Base-by-base conservation (phyloP, 2,329 filamentous ascomycete species). In the Chrysoporthe deuterocubensis region DNA sequence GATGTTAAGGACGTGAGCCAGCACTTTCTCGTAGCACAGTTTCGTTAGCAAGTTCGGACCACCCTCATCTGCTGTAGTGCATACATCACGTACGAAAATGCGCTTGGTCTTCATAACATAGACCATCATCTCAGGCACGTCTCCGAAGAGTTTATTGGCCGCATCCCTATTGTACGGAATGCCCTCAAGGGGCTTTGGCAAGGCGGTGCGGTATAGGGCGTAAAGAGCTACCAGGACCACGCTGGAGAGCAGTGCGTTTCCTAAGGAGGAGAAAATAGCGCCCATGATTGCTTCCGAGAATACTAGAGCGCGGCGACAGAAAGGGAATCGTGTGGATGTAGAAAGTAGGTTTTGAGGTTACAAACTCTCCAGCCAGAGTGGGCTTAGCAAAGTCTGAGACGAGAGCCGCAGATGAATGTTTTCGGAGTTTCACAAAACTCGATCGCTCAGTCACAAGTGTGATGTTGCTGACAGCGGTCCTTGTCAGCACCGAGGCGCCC, bases 121-220 rank as follows among this genome's bases (percentile, higher is more conserved):
- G 11, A 72, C 71, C 64, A 82, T 72, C 70, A 81, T 76, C 57
- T 79, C 79, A 1, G 80, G 79, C 1, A 81, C 69, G 68, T 85
- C 82, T 6, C 83, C 83, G 14, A 83, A 72, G 0, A 84, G 42
- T 43, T 72, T 74, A 0, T 68, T 70, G 2, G 76, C 74, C 0
- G 82, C 76, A 21, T 74, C 71, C 14, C 69, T 71, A 68, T 83
- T 81, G 76, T 83, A 81, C 2, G 83, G 82, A 56, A 85, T 84
- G 5, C 79, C 79, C 3, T 80, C 73, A 4, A 85, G 75, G 1
- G 83, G 82, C 60, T 77, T 80, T 0, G 82, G 83, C 0, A 83
- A 73, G 7, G 75, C 68, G 8, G 67, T 65, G 18, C 71, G 67
- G 62, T 72, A 73, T 6, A 26, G 16, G 40, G 40, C 9, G 18